Conservation (phyloP, 257 asterid species). For the Nicotiana tomentosiformis region DNA sequence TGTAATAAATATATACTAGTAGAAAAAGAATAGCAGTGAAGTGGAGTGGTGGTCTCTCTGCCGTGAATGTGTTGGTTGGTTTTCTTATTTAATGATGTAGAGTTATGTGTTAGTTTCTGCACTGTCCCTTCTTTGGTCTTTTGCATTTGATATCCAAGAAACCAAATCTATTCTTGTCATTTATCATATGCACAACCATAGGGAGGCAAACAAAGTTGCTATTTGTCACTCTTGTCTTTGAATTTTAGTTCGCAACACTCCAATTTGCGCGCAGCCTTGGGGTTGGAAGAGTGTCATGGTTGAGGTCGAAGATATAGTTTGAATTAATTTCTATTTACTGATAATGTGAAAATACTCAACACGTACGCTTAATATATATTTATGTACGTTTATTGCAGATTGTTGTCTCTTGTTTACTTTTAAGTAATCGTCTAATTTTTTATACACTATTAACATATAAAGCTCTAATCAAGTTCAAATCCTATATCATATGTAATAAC, state of each 20-base stretch:
- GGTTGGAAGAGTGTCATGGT: background rate
- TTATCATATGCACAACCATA: background rate
- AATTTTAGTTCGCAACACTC: background rate
- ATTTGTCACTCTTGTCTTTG: background rate
- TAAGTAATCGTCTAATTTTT: background rate
- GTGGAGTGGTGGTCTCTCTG: background rate
- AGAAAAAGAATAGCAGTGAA: background rate
- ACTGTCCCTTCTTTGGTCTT: background rate
- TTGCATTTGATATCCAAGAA: background rate
- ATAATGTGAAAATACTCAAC: background rate
- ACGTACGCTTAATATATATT: background rate
- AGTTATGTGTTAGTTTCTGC: slow-evolving; percentile 1
- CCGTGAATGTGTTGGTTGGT: slow-evolving; percentile 15
- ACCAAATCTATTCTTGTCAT: slow-evolving; percentile 1
- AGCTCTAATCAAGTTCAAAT: background rate
- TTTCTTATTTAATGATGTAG: slow-evolving; percentile 8
- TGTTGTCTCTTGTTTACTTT: background rate
- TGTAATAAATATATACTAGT: background rate
- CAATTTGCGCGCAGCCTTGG: background rate
- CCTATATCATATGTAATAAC: background rate
- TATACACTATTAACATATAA: background rate
- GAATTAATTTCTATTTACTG: background rate
- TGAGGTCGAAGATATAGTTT: background rate
- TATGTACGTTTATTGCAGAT: background rate
- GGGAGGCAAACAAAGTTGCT: background rate